phyloP scores from a whole-genome alignment of 352 stramenopile species.

The Phytophthora tentaculata region DNA sequence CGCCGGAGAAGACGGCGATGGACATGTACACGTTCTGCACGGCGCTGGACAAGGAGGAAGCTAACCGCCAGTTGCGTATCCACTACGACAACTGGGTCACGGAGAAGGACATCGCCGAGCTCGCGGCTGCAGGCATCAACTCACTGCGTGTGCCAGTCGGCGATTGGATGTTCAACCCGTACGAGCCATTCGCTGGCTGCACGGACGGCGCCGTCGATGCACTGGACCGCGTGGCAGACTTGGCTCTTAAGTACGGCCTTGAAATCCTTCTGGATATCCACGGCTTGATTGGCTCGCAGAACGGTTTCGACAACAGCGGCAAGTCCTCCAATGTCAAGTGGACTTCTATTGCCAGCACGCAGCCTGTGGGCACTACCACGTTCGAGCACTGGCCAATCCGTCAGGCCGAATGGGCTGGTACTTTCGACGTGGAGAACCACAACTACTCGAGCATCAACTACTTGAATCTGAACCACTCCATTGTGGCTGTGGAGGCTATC shows the following conservation, averaged over 20 bases:
- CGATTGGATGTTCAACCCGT: slow-evolving; percentile 96
- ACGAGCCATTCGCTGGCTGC: slow-evolving; percentile 94
- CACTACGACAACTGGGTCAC: slow-evolving; percentile 97
- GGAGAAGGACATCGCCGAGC: slow-evolving; percentile 90
- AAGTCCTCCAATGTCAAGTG: slow-evolving; percentile 90
- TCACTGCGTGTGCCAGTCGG: slow-evolving; percentile 92
- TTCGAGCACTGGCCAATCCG: slow-evolving; percentile 96
- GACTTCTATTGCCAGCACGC: slow-evolving; percentile 84
- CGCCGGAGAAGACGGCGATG: slow-evolving; percentile 89
- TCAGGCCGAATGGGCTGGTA: slow-evolving; percentile 91
- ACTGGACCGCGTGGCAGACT: slow-evolving; percentile 89
- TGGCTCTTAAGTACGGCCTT: slow-evolving; percentile 88
- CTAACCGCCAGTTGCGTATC: slow-evolving; percentile 91
- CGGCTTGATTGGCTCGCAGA: slow-evolving; percentile 92
- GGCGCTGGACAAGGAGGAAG: slow-evolving; percentile 86
- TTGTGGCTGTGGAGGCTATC: slow-evolving; percentile 90
- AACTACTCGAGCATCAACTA: slow-evolving; percentile 94
- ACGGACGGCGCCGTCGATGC: slow-evolving; percentile 93
- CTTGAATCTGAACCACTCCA: slow-evolving; percentile 91
- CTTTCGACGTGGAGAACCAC: slow-evolving; percentile 86
- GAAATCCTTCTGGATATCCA: slow-evolving; percentile 94
- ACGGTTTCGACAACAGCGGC: slow-evolving; percentile 97
- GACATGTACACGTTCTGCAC: slow-evolving; percentile 94
- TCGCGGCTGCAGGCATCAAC: slow-evolving; percentile 79
- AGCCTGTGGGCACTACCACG: slow-evolving; percentile 86